Evolutionary conservation across 2,329 filamentous ascomycete genomes (phyloP).

Genomic region (Akanthomyces uredinophilus): DNA sequence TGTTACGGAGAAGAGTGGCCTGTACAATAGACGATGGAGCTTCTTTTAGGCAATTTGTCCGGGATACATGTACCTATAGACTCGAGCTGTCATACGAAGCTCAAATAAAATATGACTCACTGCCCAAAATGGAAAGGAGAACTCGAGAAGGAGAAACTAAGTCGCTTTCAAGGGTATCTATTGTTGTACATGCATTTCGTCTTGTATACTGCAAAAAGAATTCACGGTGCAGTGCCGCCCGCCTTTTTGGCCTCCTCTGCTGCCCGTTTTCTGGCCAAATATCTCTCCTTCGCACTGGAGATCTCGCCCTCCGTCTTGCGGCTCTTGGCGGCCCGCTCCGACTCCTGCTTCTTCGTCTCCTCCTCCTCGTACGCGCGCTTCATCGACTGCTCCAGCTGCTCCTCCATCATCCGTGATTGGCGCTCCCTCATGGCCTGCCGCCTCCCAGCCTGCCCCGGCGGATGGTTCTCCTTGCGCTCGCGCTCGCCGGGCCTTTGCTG

Average conservation of each 20-base stretch:
- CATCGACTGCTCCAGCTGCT: conserved; percentile 66
- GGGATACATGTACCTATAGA: conserved; percentile 7
- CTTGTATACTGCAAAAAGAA: neutral
- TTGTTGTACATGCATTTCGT: conserved; percentile 3
- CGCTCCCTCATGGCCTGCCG: conserved; percentile 67
- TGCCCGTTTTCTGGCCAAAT: conserved; percentile 70
- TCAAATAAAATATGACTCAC: neutral
- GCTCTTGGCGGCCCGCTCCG: conserved; percentile 66
- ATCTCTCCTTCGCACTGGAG: conserved; percentile 72
- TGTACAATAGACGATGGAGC: conserved; percentile 5
- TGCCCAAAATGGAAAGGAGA: neutral
- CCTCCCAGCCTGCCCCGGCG: conserved; percentile 36
- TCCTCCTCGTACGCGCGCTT: conserved; percentile 67
- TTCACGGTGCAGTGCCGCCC: conserved; percentile 26
- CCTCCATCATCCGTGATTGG: conserved; percentile 73
- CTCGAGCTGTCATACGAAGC: neutral
- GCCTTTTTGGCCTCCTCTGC: conserved; percentile 64
- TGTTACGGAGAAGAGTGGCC: neutral
- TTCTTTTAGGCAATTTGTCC: neutral
- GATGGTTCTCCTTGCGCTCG: conserved; percentile 33
- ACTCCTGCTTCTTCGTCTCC: conserved; percentile 57
- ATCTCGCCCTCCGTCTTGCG: conserved; percentile 74
- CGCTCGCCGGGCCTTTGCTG: conserved; percentile 24
- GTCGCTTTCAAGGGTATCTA: conserved; percentile 26
- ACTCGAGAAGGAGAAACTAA: neutral